Evolutionary conservation across 2,329 filamentous ascomycete species (phyloP), one percentile per base, ranked within the genome.

Genomic region (Calonectria montana): DNA sequence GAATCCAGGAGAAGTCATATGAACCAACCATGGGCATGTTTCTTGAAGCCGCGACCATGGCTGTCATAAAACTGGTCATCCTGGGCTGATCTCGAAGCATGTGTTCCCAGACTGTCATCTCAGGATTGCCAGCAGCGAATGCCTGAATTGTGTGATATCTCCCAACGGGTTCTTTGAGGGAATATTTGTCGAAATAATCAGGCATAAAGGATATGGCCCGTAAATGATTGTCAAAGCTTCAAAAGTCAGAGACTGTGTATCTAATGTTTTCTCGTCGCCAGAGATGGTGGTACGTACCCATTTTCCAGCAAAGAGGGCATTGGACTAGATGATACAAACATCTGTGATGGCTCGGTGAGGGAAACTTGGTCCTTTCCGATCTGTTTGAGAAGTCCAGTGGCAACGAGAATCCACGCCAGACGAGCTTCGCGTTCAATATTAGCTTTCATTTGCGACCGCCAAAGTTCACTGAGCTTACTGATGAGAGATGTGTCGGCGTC

Each of bases 101-200:
- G 67, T 69, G 67, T n/a, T 69, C 67, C 67, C 67, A 69, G 2
- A 65, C 61, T 3, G 67, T 69, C 27, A 69, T 25, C 21, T 69
- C 62, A 12, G 50, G 48, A 43, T 61, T 63, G 15, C 47, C 50
- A 2, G 41, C 35, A 21, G 70, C 63, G 25, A 59, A 70, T 4
- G 50, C 29, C 48, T 61, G 45, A 27, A 69, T 68, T 1, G 70
- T 65, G n/a, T 45, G 37, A n/a, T 64, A 55, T 67, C 69, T 47
- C 2, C 64, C 63, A 18, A 29, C 53, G 7, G 68, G 68, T 15
- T 70, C 68, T 16, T 65, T 70, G n/a, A 57, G 62, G 2, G 39
- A 21, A 15, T 70, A 70, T 16, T 70, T 47, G 13, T 62, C 63
- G 23, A 66, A 66, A 7, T 70, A 70, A 12, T 45, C 62, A 1